Base-by-base conservation (phyloP, 2,329 filamentous ascomycete genomes). In the Phoma sp. region DNA sequence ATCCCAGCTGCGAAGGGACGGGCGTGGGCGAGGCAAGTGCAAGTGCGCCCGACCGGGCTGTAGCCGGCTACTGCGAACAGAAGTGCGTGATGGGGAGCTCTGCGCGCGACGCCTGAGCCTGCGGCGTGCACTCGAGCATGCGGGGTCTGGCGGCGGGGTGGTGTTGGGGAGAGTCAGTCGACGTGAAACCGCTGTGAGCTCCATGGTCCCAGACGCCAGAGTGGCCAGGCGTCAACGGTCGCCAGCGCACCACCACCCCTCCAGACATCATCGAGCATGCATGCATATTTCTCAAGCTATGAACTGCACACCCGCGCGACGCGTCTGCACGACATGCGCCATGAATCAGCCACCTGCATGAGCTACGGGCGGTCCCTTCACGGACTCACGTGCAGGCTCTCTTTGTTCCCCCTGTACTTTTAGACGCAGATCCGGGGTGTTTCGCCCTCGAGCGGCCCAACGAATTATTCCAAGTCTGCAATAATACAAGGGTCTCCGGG, bases 1-100 rank as follows among this genome's bases (percentile, higher is more conserved):
- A 70, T 70, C 70, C 66, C 57, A 64, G 68, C 63, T 50, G 52
- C 57, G 43, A 56, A 56, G 46, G 38, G 34, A 61, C 57, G 46
- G 57, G 59, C 57, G 33, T n/a, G 7, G 21, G 45, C 40, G 45
- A 39, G 43, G 45, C 30, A 46, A 49, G 5, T 25, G 23, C 9
- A n/a, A n/a, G 40, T 54, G 46, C 15, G 39, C 40, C 39, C 39
- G 14, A 33, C 36, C n/a, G n/a, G n/a, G n/a, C n/a, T n/a, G 51
- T 49, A 54, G 51, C 51, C 51, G 45, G 51, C 51, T 54, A 54
- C 51, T 36, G 51, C 45, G 17, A 37, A 40, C 28, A n/a, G 20
- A 36, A 21, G 23, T 14, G 26, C 39, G 45, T 21, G 18, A 40
- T 14, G 40, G 46, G 18, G 34, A 49, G 45, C 39, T 45, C 51